phyloP scores from a whole-genome alignment of 2,329 filamentous ascomycete genomes.

The Aspergillus sp. region DNA sequence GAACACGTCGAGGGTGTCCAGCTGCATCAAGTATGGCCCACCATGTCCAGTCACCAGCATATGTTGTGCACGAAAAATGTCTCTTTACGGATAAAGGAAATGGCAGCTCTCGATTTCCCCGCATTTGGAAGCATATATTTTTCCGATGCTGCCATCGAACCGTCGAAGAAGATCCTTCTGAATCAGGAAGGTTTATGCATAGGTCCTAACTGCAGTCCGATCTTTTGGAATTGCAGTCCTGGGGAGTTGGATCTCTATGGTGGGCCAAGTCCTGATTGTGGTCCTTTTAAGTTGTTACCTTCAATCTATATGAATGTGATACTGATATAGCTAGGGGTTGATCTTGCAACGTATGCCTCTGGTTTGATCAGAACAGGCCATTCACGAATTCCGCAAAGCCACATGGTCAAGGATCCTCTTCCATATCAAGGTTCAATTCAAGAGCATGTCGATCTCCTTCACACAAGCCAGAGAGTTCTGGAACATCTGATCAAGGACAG shows the following conservation, averaged over 20 bases:
- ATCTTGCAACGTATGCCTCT: conserved; percentile 11
- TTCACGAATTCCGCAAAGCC: conserved; percentile 14
- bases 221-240: conserved; percentile 11
- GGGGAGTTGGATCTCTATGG: conserved; percentile 13
- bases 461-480: conserved; percentile 15
- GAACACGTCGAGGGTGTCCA: conserved; percentile 30
- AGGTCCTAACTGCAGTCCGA: conserved; percentile 24
- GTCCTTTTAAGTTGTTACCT: conserved; percentile 12
- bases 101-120: conserved; percentile 30
- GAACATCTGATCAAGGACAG: conserved; percentile 15
- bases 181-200: conserved; percentile 26
- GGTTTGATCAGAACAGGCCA: conserved; percentile 18
- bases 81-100: conserved; percentile 22
- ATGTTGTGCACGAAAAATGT: conserved; percentile 29
- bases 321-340: conserved; percentile 8
- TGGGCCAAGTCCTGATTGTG: conserved; percentile 13
- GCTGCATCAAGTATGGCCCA: conserved; percentile 27
- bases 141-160: conserved; percentile 18
- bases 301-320: background rate
- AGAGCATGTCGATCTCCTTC: conserved; percentile 8
- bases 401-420: background rate
- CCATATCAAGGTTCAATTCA: conserved; percentile 14
- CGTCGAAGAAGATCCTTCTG: conserved; percentile 16
- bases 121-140: conserved; percentile 37
- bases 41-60: conserved; percentile 28